Percentiles rank a stretch among this genome's conserved stretches.
These are phyloP conservation scores for Physcomitrellopsis africana DNA, from an alignment of 225 moss, liverwort and hornwort genomes.

Conservation along the genomic window DNA sequence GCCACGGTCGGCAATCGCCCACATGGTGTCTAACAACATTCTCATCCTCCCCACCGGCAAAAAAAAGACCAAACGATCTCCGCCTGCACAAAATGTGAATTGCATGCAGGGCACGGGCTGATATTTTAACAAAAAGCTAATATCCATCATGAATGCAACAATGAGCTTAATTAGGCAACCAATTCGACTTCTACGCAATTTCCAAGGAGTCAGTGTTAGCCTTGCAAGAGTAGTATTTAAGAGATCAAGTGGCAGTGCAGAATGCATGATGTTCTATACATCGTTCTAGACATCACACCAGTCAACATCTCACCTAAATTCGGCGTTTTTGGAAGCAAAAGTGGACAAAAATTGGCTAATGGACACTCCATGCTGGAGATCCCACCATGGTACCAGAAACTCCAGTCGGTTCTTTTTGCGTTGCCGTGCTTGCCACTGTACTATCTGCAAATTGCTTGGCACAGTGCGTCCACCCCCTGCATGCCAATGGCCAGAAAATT, in stretches of 20 bases:
- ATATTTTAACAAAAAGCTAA: no score
- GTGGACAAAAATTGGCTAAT: slow-evolving; percentile 64
- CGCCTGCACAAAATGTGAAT: slow-evolving; percentile 20
- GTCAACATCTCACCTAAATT: slow-evolving; percentile 44
- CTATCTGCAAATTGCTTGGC: slow-evolving; percentile 59
- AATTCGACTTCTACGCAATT: no score
- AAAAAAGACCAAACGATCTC: slow-evolving; percentile 31
- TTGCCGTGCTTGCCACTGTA: slow-evolving; percentile 73
- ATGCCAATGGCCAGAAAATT: neutral
- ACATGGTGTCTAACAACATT: slow-evolving; percentile 25
- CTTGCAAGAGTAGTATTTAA: no score
- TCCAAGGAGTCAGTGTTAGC: no score
- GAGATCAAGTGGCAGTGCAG: no score
- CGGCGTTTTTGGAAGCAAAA: slow-evolving; percentile 63
- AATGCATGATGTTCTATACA: no score
- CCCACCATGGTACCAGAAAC: slow-evolving; percentile 79
- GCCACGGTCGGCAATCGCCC: slow-evolving; percentile 28
- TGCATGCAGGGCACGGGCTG: neutral
- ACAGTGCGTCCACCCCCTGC: slow-evolving; percentile 67
- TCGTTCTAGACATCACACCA: neutral
- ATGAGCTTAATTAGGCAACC: no score
- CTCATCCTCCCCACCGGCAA: slow-evolving; percentile 36
- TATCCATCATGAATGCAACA: no score
- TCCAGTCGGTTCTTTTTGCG: slow-evolving; percentile 68
- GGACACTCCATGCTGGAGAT: slow-evolving; percentile 72